Evolutionary conservation across 306 rosid species (phyloP).

Genomic region (Dalbergia cultrata): DNA sequence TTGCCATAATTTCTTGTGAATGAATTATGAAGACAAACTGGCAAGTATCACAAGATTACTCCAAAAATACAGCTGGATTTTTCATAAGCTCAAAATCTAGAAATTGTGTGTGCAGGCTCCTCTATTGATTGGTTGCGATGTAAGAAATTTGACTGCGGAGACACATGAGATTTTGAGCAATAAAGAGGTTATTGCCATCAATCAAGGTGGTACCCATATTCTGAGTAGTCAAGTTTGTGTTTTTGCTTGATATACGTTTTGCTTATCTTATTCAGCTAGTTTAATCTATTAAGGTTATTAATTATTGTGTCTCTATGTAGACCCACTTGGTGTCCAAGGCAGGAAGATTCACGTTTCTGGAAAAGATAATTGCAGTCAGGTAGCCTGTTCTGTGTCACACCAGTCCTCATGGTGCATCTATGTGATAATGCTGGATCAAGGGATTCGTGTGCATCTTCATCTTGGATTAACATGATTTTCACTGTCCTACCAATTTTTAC

Average conservation of each 20-base stretch:
- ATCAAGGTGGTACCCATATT: conserved; percentile 75
- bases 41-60: neutral
- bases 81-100: conserved; percentile 44
- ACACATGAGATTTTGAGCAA: conserved; percentile 76
- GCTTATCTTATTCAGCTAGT: conserved; percentile 16
- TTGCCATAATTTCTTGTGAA: conserved; percentile 11
- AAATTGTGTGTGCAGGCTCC: conserved; percentile 80
- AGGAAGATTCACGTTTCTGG: conserved; percentile 80
- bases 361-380: conserved; percentile 76
- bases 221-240: conserved; percentile 11
- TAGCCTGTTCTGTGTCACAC: conserved; percentile 46
- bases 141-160: conserved; percentile 81
- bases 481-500: conserved; percentile 26
- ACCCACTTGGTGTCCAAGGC: conserved; percentile 93
- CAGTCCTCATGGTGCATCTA: conserved; percentile 8
- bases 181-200: conserved; percentile 83
- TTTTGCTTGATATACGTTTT: conserved; percentile 14
- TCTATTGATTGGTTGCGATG: conserved; percentile 84
- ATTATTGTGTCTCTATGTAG: conserved; percentile 57
- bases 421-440: conserved; percentile 29
- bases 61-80: conserved; percentile 9
- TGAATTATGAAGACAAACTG: conserved; percentile 38
- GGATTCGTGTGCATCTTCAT: neutral
- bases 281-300: conserved; percentile 22
- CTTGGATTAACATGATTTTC: conserved; percentile 36